Evolutionary conservation across 495 filamentous ascomycete genomes (phyloP), one percentile per base, ranked within the genome.

Genomic region (Lasiosphaeria miniovina): DNA sequence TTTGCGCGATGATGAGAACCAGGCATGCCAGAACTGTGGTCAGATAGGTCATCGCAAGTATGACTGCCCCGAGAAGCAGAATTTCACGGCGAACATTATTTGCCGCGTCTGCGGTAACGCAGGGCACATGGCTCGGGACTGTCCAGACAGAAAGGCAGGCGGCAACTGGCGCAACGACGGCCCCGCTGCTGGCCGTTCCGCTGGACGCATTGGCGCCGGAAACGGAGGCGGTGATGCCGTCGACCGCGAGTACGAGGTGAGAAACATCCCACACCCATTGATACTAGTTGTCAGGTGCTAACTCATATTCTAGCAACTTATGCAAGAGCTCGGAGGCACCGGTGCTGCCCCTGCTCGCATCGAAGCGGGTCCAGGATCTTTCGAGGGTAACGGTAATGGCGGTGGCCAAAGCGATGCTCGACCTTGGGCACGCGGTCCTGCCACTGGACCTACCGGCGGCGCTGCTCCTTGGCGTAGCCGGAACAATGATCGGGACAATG

Each of bases 21-120:
- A 98, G 73, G 93, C 94, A 60, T 99, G 95, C 79, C 95, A 98
- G 77, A 99, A 99, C 80, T 99, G 95, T 75, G 95, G 93, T 64
- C 90, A 99, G 83, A 98, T 99, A 61, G 95, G 95, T 58, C 95
- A 99, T 74, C 86, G 95, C 72, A 99, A 98, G 74, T 98, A 96
- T 66, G 95, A 99, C 73, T 99, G 95, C 65, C 95, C 95, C 6
- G 89, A 99, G 78, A 91, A 96, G 73, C 88, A 90, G 71, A 99
- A 99, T 74, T 98, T 89, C 76, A 98, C 95, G 32, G 91, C 95
- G 66, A 96, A 92, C 71, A 97, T 98, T 75, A 99, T 99, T 74
- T 99, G 95, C 80, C 93, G 94, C 64, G 90, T 96, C 68, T 99
- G 95, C 76, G 95, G 95, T 49, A 74, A 75, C 51, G 71, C 71